These are phyloP conservation scores for Penicillium lividum DNA, from an alignment of 495 filamentous ascomycete species.

Conservation along the genomic window DNA sequence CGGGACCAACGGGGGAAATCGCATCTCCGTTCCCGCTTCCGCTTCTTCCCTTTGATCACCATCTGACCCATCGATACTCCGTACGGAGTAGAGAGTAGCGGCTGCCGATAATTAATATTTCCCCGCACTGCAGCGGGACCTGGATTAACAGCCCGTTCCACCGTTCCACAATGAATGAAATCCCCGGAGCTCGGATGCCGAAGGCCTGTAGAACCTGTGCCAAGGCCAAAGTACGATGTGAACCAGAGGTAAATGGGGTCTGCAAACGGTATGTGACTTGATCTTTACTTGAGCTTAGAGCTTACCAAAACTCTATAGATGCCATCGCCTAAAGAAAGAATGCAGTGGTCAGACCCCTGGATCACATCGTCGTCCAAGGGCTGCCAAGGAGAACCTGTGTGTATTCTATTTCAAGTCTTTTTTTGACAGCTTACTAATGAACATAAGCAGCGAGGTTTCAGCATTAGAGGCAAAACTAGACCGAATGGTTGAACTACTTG, in stretches of 20 bases:
- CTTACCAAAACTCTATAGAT: slow-evolving; percentile 14
- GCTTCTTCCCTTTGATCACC: neutral
- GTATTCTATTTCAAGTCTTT: slow-evolving; percentile 1
- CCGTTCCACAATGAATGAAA: neutral
- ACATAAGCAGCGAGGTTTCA: slow-evolving; percentile 18
- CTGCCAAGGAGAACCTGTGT: slow-evolving; percentile 12
- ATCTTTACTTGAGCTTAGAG: neutral
- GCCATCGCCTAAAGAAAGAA: slow-evolving; percentile 27
- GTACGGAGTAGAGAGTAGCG: too few species aligned
- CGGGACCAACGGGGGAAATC: neutral
- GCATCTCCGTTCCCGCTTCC: neutral
- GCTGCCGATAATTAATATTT: neutral
- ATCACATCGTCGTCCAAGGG: slow-evolving; percentile 22
- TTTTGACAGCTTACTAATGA: neutral
- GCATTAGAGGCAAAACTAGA: slow-evolving; percentile 26
- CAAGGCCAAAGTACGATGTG: slow-evolving; percentile 33
- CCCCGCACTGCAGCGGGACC: neutral
- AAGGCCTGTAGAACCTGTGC: slow-evolving; percentile 30
- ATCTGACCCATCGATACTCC: neutral
- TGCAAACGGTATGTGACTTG: slow-evolving; percentile 24
- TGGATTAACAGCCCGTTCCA: neutral
- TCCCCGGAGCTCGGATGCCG: slow-evolving; percentile 15
- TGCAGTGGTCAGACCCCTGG: slow-evolving; percentile 26
- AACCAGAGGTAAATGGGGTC: slow-evolving; percentile 18
- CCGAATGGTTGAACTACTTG: slow-evolving; percentile 27